Base-by-base conservation (phyloP, 148 eudicot species). In the Salicornia ramosissima region DNA sequence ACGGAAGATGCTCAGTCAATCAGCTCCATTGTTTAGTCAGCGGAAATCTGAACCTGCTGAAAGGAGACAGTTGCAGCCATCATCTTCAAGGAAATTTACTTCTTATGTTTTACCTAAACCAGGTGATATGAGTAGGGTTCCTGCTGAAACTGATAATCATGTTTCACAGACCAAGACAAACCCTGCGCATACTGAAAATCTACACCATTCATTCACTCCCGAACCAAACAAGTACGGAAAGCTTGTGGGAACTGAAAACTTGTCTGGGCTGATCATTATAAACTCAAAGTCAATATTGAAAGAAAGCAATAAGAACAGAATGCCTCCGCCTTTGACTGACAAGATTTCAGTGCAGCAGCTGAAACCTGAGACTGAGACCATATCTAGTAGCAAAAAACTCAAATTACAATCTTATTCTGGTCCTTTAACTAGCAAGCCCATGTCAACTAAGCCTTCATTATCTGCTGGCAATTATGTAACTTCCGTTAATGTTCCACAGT, bases 91-190 rank as follows among this genome's bases (percentile, higher is more conserved):
- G 61, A 91, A 84, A 70, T 80, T 77, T 39, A 57, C 70, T 60
- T 76, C 97, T 0, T 94, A 94, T 72, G 92, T 72, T 31, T 85
- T 94, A 43, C 98, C 98, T 19, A 90, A 88, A 31, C 98, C 98
- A 69, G 81, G 72, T 7, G 87, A 87, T 78, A 53, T 78, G 21
- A 91, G 80, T 66, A 64, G 64, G 54, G 36, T 50, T 69, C 63
- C 88, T 58, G 56, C 73, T 43, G 77, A 63, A 71, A 64, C 69
- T 46, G 80, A 78, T 49, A 77, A 50, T 69, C 70, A 61, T 70
- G 65, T 36, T 74, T 76, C 87, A 65, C 78, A 61, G 71, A 39
- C 64, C 71, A 85, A 80, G 79, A 33, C 82, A 56, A 83, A 73
- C 68, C 51, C 54, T 25, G 56, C 55, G 51, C 67, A 67, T 70